Percentiles rank a stretch among this genome's conserved stretches.
Conservation (phyloP, 768 basidiomycete species). For the Cystobasidium ongulense region DNA sequence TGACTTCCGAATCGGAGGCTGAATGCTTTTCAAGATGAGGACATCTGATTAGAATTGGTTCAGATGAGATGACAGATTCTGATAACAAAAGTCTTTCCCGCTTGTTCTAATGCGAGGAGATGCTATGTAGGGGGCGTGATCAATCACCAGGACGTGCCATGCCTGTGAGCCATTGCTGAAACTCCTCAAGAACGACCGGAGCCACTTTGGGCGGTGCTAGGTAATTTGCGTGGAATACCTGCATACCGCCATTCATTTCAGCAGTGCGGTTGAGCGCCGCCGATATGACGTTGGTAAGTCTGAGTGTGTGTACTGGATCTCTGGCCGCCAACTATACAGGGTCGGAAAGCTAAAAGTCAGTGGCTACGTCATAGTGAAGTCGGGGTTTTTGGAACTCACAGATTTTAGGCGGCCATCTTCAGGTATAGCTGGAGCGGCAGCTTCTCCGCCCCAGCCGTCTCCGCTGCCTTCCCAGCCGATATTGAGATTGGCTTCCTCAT, state of each 20-base stretch:
- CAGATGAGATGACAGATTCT: no score
- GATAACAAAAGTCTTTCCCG: no score
- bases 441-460: conserved; percentile 1
- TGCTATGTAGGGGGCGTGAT: no score
- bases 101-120: no score
- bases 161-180: not conserved
- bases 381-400: not conserved
- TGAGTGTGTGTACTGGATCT: conserved; percentile 1
- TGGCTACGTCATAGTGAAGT: not conserved
- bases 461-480: not conserved
- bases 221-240: not conserved
- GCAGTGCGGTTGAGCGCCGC: not conserved
- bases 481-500: conserved; percentile 2
- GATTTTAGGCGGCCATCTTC: not conserved
- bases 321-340: not conserved
- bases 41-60: no score
- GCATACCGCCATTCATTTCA: conserved; percentile 8
- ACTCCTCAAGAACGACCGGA: not conserved
- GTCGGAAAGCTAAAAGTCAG: not conserved
- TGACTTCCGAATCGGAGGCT: no score
- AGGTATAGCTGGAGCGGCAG: not conserved
- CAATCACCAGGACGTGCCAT: conserved; percentile 11
- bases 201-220: conserved; percentile 4
- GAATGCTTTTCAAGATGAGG: no score
- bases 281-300: not conserved